phyloP scores from a whole-genome alignment of 75 land plant genomes.

The Selaginella moellendorffii region DNA sequence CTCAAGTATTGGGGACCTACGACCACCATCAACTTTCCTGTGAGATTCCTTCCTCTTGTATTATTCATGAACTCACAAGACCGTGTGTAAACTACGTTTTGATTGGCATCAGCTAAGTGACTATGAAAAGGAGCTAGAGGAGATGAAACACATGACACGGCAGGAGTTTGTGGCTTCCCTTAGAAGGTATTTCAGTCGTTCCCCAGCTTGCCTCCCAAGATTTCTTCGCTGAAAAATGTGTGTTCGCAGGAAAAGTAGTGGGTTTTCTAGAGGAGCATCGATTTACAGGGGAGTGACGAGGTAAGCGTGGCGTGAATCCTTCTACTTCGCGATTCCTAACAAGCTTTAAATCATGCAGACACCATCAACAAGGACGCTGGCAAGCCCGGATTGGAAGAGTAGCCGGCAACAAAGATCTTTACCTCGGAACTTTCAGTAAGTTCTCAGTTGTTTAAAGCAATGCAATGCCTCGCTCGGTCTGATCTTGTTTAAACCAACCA shows the following conservation, averaged over 20 bases:
- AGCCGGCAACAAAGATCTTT: slow-evolving; percentile 87
- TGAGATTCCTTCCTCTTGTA: slow-evolving; percentile 6
- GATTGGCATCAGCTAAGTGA: slow-evolving; percentile 35
- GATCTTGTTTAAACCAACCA: slow-evolving; percentile 1
- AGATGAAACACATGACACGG: slow-evolving; percentile 60
- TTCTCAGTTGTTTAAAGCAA: no score
- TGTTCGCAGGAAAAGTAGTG: slow-evolving; percentile 68
- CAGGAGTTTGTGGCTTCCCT: slow-evolving; percentile 83
- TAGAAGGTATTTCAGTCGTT: slow-evolving; percentile 35
- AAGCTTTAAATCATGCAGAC: slow-evolving; percentile 36
- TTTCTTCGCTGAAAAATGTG: neutral
- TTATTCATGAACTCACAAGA: neutral
- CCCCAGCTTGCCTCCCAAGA: neutral
- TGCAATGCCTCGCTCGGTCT: no score
- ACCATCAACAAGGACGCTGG: slow-evolving; percentile 86
- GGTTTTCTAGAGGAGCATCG: slow-evolving; percentile 85
- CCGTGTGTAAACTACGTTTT: neutral
- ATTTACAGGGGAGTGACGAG: slow-evolving; percentile 82
- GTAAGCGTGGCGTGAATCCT: no score
- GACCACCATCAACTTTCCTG: slow-evolving; percentile 82
- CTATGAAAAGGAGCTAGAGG: slow-evolving; percentile 62
- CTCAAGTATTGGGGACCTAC: slow-evolving; percentile 88
- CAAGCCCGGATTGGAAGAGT: slow-evolving; percentile 84
- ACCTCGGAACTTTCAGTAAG: slow-evolving; percentile 87
- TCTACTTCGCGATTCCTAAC: no score